Percentiles rank a stretch among this genome's conserved stretches.
Conservation (phyloP, 116 monocot genomes). For the Posidonia oceanica region DNA sequence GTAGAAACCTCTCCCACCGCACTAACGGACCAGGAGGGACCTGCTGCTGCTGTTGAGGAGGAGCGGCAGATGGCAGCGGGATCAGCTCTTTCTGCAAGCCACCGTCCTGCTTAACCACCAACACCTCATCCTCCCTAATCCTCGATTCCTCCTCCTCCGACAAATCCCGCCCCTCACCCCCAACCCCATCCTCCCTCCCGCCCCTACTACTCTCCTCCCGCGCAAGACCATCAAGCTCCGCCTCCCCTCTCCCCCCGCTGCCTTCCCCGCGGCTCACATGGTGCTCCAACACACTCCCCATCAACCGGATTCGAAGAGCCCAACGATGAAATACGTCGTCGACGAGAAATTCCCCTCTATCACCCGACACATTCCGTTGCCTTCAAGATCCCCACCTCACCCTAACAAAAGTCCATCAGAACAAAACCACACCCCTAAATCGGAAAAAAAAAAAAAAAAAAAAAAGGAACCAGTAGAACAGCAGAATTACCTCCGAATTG, state of each 20-base stretch:
- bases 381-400: neutral
- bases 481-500: neutral
- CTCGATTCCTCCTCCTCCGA: constrained; percentile 44
- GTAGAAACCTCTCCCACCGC: constrained; percentile 89
- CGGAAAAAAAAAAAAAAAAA: too few relatives aligned
- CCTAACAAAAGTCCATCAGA: neutral
- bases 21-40: constrained; percentile 24
- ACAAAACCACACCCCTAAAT: neutral
- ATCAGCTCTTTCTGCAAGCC: neutral
- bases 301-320: constrained; percentile 46
- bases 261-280: constrained; percentile 11
- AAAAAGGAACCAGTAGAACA: too few relatives aligned
- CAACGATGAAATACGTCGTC: constrained; percentile 14
- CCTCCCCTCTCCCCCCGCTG: constrained; percentile 10
- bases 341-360: constrained; percentile 6
- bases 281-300: constrained; percentile 34
- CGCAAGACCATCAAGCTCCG: constrained; percentile 8
- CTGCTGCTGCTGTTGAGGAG: constrained; percentile 14
- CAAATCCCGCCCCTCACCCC: constrained; percentile 21
- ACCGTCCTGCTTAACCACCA: too few relatives aligned
- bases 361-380: constrained; percentile 6
- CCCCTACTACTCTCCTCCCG: constrained; percentile 18
- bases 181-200: constrained; percentile 14
- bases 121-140: constrained; percentile 1
- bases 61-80: neutral